Conservation (phyloP, 805 yeast species). For the Saccharomycopsis olivae region DNA sequence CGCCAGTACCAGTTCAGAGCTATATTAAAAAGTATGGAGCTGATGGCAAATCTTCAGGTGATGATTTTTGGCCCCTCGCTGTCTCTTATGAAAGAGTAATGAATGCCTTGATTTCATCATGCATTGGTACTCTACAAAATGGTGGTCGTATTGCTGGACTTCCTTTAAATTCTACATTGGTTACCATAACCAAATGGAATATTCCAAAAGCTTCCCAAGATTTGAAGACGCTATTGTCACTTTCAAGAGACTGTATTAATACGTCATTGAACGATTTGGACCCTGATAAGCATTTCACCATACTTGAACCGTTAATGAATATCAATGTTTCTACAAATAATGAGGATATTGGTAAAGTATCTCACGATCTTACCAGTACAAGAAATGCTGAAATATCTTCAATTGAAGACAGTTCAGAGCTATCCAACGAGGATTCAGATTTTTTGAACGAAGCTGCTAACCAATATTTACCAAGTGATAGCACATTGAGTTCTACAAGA, state of each 20-base stretch:
- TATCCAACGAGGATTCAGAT: conserved; percentile 30
- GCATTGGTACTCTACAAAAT: conserved; percentile 48
- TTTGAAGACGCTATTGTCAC: conserved; percentile 30
- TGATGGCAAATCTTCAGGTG: neutral
- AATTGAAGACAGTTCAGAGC: conserved; percentile 49
- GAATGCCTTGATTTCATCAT: conserved; percentile 47
- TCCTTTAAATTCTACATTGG: conserved; percentile 50
- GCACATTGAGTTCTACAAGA: conserved; percentile 33
- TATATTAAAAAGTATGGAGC: conserved; percentile 8
- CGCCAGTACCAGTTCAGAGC: conserved; percentile 12
- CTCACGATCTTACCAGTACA: conserved; percentile 72
- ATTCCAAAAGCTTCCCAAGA: conserved; percentile 41
- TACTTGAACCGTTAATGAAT: conserved; percentile 85
- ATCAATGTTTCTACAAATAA: conserved; percentile 57
- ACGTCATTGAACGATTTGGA: conserved; percentile 27
- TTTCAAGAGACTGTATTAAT: conserved; percentile 35
- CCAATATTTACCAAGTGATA: conserved; percentile 69
- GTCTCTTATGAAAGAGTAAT: conserved; percentile 37
- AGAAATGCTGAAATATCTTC: conserved; percentile 67
- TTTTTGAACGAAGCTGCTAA: conserved; percentile 46
- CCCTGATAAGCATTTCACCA: conserved; percentile 29
- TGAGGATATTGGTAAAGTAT: conserved; percentile 68
- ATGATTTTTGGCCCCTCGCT: conserved; percentile 37
- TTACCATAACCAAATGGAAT: conserved; percentile 40
- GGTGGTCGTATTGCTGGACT: conserved; percentile 53